These are phyloP conservation scores for Penicillium sp. DNA, from an alignment of 2,329 filamentous ascomycete genomes.

Conservation along the genomic window DNA sequence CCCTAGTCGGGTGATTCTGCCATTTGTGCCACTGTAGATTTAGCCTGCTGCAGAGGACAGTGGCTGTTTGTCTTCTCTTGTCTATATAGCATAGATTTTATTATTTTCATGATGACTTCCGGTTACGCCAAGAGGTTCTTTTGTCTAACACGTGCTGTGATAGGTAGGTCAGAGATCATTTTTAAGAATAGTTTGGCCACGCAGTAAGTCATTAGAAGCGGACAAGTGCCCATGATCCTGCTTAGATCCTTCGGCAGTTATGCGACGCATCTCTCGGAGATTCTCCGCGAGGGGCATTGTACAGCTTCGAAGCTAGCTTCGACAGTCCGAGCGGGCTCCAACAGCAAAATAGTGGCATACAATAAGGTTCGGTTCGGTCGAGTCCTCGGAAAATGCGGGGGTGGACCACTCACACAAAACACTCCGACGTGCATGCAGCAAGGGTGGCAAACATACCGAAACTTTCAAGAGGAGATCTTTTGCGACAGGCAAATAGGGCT, in stretches of 20 bases:
- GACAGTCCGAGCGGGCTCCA: not conserved
- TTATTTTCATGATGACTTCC: not conserved
- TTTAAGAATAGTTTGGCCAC: not conserved
- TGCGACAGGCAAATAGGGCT: not conserved
- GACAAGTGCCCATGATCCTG: not conserved
- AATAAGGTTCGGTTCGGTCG: conserved; percentile 1
- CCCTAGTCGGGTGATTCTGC: conserved; percentile 45
- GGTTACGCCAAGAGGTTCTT: not conserved
- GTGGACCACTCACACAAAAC: not conserved
- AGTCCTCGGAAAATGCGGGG: not conserved
- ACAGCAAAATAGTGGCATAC: not conserved
- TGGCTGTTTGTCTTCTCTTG: not conserved
- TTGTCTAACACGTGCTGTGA: not conserved
- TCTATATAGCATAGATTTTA: not conserved
- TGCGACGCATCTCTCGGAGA: not conserved
- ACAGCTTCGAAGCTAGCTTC: not conserved
- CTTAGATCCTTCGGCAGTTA: not conserved
- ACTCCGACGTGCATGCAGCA: not conserved
- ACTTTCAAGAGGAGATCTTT: not conserved
- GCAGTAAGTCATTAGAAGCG: not conserved
- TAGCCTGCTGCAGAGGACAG: not conserved
- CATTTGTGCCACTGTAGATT: conserved; percentile 31
- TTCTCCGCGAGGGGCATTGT: not conserved
- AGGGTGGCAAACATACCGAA: not conserved
- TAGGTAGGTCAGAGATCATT: not conserved